Evolutionary conservation across 768 basidiomycete genomes (phyloP).

Genomic region (Auricularia heimuer): DNA sequence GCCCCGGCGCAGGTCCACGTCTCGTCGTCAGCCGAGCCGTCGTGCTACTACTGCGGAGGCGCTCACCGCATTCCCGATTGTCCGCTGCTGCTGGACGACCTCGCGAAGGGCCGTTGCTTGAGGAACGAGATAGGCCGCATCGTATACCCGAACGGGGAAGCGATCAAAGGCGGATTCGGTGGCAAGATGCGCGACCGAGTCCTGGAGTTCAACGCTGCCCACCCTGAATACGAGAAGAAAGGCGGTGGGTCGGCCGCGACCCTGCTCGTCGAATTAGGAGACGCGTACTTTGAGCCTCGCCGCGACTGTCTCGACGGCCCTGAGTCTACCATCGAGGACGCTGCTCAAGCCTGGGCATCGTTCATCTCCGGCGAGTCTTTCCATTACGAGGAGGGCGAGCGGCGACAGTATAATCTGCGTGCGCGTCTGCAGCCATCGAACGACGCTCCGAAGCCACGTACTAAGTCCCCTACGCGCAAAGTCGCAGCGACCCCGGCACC

Average conservation of each 20-base stretch:
- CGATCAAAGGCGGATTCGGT: neutral
- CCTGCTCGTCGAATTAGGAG: neutral
- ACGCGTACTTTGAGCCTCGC: neutral
- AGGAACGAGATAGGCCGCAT: fast-evolving
- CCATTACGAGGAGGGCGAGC: too few relatives aligned
- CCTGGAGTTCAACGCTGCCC: neutral
- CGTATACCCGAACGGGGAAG: neutral
- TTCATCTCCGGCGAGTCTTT: neutral
- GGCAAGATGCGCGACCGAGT: neutral
- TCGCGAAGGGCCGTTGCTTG: neutral
- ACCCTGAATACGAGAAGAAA: neutral
- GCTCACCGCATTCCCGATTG: neutral
- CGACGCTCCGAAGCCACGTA: too few relatives aligned
- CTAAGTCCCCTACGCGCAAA: too few relatives aligned
- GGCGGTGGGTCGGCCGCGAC: neutral
- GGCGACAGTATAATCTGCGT: too few relatives aligned
- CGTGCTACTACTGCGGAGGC: neutral
- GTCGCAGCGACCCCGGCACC: too few relatives aligned
- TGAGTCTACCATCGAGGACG: neutral
- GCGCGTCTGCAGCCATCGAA: too few relatives aligned
- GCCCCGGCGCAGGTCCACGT: neutral
- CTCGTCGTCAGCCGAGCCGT: too few relatives aligned
- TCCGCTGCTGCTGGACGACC: neutral
- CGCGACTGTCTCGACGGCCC: neutral
- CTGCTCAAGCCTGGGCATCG: neutral